Evolutionary conservation across 23 red algal species (phyloP).

Genomic region (Gracilaria vermiculophylla): DNA sequence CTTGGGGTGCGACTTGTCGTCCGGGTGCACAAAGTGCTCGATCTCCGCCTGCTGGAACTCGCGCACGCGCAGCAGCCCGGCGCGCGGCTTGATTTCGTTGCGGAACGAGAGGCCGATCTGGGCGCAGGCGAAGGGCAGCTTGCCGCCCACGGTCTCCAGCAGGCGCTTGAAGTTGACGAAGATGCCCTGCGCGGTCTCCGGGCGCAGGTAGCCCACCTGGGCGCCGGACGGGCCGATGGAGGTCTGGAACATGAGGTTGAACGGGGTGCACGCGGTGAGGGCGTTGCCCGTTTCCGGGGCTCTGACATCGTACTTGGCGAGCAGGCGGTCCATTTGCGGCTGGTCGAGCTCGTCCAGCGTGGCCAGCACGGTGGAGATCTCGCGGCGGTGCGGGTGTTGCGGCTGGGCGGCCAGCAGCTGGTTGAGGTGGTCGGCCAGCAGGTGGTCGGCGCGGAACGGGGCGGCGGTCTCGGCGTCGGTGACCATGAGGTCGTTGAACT

Average conservation of each 20-base stretch:
- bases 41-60: constrained; percentile 99
- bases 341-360: constrained; percentile 81
- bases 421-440: constrained; percentile 78
- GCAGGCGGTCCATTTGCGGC: constrained; percentile 59
- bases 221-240: constrained; percentile 88
- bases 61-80: constrained; percentile 89
- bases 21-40: constrained; percentile 97
- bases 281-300: constrained; percentile 82
- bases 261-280: constrained; percentile 68
- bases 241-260: constrained; percentile 99
- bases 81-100: constrained; percentile 94
- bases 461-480: constrained; percentile 70
- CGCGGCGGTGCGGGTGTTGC: background rate
- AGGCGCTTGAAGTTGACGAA: constrained; percentile 99
- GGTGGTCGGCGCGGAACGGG: constrained; percentile 91
- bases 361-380: constrained; percentile 41
- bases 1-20: constrained; percentile 85
- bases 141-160: constrained; percentile 80
- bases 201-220: constrained; percentile 82
- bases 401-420: background rate
- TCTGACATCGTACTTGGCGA: constrained; percentile 60
- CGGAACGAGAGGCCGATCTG: constrained; percentile 97
- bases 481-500: constrained; percentile 93
- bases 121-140: constrained; percentile 95
- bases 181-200: constrained; percentile 99